phyloP scores from a whole-genome alignment of 768 basidiomycete genomes.

The Tubosaeta sp. region DNA sequence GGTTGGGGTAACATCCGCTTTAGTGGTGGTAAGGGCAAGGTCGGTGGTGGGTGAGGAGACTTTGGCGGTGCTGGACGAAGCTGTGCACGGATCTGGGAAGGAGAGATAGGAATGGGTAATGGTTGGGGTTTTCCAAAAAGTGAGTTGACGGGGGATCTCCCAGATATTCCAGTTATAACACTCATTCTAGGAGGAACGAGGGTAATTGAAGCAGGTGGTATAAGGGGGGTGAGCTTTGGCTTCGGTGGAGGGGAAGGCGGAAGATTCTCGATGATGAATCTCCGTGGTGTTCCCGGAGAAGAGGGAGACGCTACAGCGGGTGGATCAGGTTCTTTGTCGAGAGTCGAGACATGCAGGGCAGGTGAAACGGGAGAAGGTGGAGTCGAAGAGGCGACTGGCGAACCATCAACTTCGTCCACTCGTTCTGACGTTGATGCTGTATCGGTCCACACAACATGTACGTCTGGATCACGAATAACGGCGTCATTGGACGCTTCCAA shows the following conservation, averaged over 20 bases:
- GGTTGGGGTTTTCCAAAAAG: constrained; percentile 26
- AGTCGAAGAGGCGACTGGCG: neutral
- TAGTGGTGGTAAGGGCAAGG: constrained; percentile 21
- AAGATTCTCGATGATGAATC: constrained; percentile 11
- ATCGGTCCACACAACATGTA: neutral
- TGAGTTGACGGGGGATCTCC: constrained; percentile 21
- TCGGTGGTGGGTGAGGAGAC: constrained; percentile 16
- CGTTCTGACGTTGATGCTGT: neutral
- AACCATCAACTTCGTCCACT: neutral
- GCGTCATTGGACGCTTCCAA: neutral
- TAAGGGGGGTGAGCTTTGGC: constrained; percentile 14
- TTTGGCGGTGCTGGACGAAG: constrained; percentile 27
- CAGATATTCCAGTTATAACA: constrained; percentile 20
- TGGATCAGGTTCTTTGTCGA: constrained; percentile 9
- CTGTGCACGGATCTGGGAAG: constrained; percentile 26
- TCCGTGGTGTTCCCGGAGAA: constrained; percentile 3
- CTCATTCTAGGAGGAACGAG: constrained; percentile 16
- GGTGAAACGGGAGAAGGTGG: constrained; percentile 12
- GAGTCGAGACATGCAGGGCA: constrained; percentile 7
- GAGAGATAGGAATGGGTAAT: constrained; percentile 24
- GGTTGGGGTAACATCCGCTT: constrained; percentile 16
- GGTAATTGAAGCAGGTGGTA: constrained; percentile 1
- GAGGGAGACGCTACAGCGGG: constrained; percentile 1
- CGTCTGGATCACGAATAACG: neutral
- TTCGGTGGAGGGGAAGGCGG: constrained; percentile 23